Percentiles rank a stretch among this genome's conserved stretches.
These are phyloP conservation scores for Solanum bulbocastanum DNA, from an alignment of 257 asterid genomes.

Conservation along the genomic window DNA sequence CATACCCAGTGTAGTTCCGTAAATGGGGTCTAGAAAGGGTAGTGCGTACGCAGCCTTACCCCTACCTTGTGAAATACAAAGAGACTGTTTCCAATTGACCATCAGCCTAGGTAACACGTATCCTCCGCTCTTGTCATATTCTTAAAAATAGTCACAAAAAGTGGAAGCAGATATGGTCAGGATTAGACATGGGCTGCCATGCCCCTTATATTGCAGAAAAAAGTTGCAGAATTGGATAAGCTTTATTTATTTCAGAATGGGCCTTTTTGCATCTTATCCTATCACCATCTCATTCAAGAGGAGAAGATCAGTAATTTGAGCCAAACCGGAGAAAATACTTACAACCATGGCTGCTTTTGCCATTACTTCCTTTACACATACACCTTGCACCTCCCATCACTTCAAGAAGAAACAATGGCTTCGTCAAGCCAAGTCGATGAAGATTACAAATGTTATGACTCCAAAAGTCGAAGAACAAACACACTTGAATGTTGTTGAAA, in stretches of 20 bases:
- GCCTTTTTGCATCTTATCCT: slow-evolving; percentile 10
- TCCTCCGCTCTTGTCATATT: background rate
- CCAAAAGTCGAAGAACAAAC: slow-evolving; percentile 20
- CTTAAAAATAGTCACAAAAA: background rate
- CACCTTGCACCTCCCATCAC: slow-evolving; percentile 32
- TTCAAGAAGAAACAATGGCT: slow-evolving; percentile 19
- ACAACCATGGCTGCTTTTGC: slow-evolving; percentile 42
- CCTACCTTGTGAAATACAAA: background rate
- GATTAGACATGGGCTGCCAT: background rate
- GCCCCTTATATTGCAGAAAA: slow-evolving; percentile 20
- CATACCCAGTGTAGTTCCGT: background rate
- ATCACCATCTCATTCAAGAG: background rate
- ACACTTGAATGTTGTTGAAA: slow-evolving; percentile 10
- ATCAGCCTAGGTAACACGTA: background rate
- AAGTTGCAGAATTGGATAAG: slow-evolving; percentile 30
- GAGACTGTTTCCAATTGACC: background rate
- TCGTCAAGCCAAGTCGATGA: slow-evolving; percentile 14
- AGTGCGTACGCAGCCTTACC: background rate
- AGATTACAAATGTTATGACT: slow-evolving; percentile 13
- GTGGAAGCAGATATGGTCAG: slow-evolving; percentile 1
- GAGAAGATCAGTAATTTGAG: background rate
- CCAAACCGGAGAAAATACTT: background rate
- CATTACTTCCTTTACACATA: slow-evolving; percentile 28
- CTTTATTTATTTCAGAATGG: slow-evolving; percentile 23
- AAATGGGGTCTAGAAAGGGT: background rate